phyloP scores from a whole-genome alignment of 2,329 filamentous ascomycete species.

The Fusarium sp. region DNA sequence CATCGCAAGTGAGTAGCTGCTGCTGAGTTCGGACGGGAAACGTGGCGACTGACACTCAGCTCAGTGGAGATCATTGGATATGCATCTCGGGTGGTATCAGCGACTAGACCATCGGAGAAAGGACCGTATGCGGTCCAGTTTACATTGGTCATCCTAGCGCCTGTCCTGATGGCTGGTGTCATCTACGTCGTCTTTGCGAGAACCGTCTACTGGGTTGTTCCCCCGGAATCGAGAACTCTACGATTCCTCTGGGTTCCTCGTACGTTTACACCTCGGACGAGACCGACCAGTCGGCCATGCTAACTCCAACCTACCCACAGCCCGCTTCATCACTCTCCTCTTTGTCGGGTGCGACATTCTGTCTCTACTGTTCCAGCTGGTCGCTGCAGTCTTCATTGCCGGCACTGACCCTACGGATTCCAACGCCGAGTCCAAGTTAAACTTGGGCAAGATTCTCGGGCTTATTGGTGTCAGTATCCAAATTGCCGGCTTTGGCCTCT shows the following conservation, averaged over 20 bases:
- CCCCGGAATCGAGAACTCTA: constrained; percentile 28
- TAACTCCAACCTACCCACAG: neutral
- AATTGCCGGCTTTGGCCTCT: constrained; percentile 57
- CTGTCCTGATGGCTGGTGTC: constrained; percentile 40
- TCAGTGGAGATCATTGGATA: constrained; percentile 35
- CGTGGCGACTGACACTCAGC: neutral
- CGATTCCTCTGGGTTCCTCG: constrained; percentile 38
- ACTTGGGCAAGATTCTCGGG: constrained; percentile 33
- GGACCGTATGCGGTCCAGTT: constrained; percentile 37
- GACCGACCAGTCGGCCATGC: rapidly evolving
- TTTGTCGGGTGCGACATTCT: constrained; percentile 54
- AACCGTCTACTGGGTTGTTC: constrained; percentile 39
- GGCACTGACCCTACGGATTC: constrained; percentile 46
- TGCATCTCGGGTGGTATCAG: constrained; percentile 25
- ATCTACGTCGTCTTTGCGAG: constrained; percentile 41
- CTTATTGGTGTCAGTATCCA: constrained; percentile 48
- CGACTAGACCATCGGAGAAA: constrained; percentile 25
- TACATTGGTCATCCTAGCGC: constrained; percentile 33
- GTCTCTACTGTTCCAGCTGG: constrained; percentile 51
- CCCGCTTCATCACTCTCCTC: constrained; percentile 47
- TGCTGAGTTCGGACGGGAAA: rapidly evolving
- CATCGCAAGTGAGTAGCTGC: constrained; percentile 21
- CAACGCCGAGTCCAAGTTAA: constrained; percentile 44
- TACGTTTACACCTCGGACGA: neutral
- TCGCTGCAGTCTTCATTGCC: constrained; percentile 53